A percentile compares a stretch with the other conserved stretches of the same genome.
These are phyloP conservation scores for Trichoderma aggressivum DNA, from an alignment of 2,329 filamentous ascomycete species.

Conservation along the genomic window DNA sequence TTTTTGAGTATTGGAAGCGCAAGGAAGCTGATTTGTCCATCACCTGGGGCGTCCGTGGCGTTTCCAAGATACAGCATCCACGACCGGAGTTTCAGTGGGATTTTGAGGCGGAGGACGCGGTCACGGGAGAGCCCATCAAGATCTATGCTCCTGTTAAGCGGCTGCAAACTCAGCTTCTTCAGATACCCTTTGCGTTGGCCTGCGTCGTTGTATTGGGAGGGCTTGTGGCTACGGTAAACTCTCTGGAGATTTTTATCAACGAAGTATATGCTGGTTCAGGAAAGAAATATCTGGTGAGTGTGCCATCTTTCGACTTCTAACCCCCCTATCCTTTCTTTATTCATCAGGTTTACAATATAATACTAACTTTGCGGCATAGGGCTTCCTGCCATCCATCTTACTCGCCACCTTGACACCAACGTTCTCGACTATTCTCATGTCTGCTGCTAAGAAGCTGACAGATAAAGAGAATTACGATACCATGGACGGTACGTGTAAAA, in stretches of 20 bases:
- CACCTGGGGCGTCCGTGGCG: conserved; percentile 83
- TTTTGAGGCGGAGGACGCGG: conserved; percentile 69
- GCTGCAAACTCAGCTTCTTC: conserved; percentile 71
- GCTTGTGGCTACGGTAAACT: conserved; percentile 82
- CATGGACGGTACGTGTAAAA: conserved; percentile 53
- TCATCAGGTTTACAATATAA: not conserved
- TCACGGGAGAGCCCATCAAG: conserved; percentile 75
- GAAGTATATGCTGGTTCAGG: conserved; percentile 89
- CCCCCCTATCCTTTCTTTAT: not conserved
- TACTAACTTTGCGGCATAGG: conserved; percentile 43
- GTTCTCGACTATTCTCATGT: conserved; percentile 70
- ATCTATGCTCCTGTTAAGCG: conserved; percentile 75
- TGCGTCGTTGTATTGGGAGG: conserved; percentile 71
- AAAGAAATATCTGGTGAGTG: conserved; percentile 73
- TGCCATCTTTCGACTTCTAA: not conserved
- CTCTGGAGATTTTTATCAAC: conserved; percentile 91
- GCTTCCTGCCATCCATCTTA: conserved; percentile 84
- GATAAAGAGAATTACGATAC: conserved; percentile 92
- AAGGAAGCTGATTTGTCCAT: conserved; percentile 83
- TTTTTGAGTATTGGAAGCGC: conserved; percentile 95
- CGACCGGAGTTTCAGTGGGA: conserved; percentile 78
- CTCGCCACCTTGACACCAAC: conserved; percentile 79
- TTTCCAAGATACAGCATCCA: conserved; percentile 75
- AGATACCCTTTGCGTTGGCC: conserved; percentile 78
- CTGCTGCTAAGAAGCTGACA: conserved; percentile 72